Conservation (phyloP, 176 grass and related monocot species). For the Triticum urartu region DNA sequence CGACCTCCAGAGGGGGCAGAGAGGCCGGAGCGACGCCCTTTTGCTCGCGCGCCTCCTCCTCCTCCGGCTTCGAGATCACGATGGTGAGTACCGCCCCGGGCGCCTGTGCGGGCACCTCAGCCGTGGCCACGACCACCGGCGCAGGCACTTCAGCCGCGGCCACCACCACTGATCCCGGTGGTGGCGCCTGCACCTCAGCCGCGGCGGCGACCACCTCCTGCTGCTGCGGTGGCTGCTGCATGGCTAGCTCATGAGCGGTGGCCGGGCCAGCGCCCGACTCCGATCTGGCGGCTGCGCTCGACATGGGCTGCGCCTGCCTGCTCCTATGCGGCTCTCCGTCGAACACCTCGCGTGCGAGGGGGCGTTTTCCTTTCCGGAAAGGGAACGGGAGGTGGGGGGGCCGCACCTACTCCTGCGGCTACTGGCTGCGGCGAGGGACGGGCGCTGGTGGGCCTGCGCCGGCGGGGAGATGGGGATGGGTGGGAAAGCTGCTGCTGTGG, state of each 20-base stretch:
- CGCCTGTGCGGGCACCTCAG: background rate
- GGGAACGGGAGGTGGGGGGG: background rate
- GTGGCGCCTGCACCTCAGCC: background rate
- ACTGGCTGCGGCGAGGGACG: slow-evolving; percentile 36
- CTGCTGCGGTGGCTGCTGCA: background rate
- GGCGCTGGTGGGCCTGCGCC: slow-evolving; percentile 22
- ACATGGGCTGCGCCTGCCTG: slow-evolving; percentile 23
- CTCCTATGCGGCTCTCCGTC: background rate
- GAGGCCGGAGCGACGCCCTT: slow-evolving; percentile 10
- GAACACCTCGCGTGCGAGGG: slow-evolving; percentile 27
- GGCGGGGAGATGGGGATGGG: slow-evolving; percentile 29
- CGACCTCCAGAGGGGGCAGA: background rate
- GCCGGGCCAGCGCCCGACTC: background rate
- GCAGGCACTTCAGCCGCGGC: slow-evolving; percentile 11
- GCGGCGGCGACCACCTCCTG: slow-evolving; percentile 25
- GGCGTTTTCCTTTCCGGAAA: background rate
- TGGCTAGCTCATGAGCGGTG: background rate
- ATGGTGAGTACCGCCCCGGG: slow-evolving; percentile 43
- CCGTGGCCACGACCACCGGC: background rate
- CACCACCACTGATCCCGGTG: background rate
- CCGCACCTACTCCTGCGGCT: slow-evolving; percentile 36
- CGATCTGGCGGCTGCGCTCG: slow-evolving; percentile 30
- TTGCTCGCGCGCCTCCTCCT: slow-evolving; percentile 40
- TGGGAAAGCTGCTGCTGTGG: background rate
- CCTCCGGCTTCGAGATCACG: slow-evolving; percentile 70